Conservation (phyloP, 169 alveolate genomes). For the Plasmodium billcollinsi region DNA sequence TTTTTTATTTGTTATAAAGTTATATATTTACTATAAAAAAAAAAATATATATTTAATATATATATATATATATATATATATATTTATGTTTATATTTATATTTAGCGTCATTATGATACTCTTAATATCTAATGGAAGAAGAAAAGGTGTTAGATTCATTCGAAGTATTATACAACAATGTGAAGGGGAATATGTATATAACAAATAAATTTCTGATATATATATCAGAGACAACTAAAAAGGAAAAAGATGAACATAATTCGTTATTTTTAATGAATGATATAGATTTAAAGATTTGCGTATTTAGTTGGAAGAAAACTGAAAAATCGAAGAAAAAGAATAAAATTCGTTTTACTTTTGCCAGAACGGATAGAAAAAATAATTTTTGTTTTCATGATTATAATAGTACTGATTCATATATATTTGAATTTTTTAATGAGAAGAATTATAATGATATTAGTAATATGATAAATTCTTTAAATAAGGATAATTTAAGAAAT, state of each 20-base stretch:
- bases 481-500: conserved; percentile 53
- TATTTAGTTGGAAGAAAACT: conserved; percentile 83
- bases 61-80: too few species aligned
- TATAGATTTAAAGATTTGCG: conserved; percentile 50
- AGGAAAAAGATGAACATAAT: conserved; percentile 25
- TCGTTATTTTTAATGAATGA: conserved; percentile 57
- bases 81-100: too few species aligned
- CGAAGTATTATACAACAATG: conserved; percentile 57
- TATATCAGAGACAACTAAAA: conserved; percentile 47
- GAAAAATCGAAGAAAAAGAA: conserved; percentile 85
- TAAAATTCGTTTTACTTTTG: conserved; percentile 83
- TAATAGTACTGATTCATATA: conserved; percentile 40
- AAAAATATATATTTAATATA: too few species aligned
- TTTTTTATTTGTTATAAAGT: too few species aligned
- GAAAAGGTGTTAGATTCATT: conserved; percentile 33
- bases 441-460: conserved; percentile 12
- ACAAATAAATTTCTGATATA: conserved; percentile 47
- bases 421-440: conserved; percentile 51
- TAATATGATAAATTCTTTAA: conserved; percentile 37
- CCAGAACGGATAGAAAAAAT: conserved; percentile 67
- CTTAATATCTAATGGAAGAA: conserved; percentile 48
- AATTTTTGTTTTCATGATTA: conserved; percentile 75
- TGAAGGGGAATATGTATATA: conserved; percentile 30
- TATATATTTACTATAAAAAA: too few species aligned
- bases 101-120: not conserved